A percentile compares a stretch with the other conserved stretches of the same genome.
phyloP scores from a whole-genome alignment of 1,284 basidiomycete species.

The Earliella scabrosa region DNA sequence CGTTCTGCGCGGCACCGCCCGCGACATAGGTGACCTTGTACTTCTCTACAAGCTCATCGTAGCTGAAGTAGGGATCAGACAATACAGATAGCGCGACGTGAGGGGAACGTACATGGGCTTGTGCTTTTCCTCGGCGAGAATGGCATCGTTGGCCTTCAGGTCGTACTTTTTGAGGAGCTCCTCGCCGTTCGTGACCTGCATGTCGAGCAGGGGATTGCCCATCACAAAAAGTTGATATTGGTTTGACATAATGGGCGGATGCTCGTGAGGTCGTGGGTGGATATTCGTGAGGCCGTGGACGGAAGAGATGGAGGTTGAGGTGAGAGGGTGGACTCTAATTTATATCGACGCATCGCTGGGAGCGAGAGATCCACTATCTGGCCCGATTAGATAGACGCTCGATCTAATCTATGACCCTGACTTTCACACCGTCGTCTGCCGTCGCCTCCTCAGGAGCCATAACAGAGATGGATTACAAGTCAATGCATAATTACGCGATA shows the following conservation, averaged over 20 bases:
- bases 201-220: constrained; percentile 90
- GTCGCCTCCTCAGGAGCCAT: no score
- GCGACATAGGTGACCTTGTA: constrained; percentile 90
- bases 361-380: no score
- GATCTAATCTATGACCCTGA: no score
- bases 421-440: no score
- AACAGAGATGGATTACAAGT: no score
- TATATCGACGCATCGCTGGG: no score
- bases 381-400: no score
- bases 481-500: constrained; percentile 15
- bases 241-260: no score
- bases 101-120: constrained; percentile 66
- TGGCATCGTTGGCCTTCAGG: constrained; percentile 96
- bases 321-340: constrained; percentile 3
- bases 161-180: constrained; percentile 88
- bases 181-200: constrained; percentile 87
- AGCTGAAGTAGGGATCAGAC: constrained; percentile 54
- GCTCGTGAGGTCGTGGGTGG: no score
- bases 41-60: constrained; percentile 86
- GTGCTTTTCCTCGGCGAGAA: constrained; percentile 93
- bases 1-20: constrained; percentile 96
- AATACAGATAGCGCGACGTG: not conserved
- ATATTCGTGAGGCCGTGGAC: no score
- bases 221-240: constrained; percentile 78
- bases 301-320: constrained; percentile 9